Conservation (phyloP, 768 basidiomycete genomes). For the Trametes sanguinea region DNA sequence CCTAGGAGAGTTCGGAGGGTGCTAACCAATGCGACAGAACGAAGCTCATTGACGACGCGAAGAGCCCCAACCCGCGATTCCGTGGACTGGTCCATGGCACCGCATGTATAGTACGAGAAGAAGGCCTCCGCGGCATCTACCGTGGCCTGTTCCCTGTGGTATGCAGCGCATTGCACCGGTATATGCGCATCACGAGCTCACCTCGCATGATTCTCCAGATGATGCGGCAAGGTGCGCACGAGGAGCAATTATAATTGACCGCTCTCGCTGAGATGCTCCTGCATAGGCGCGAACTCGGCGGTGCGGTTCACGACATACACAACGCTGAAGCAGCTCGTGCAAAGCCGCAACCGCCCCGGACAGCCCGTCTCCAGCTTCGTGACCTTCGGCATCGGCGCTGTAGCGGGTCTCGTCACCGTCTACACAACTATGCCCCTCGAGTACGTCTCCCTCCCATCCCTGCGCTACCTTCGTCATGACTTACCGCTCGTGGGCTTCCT, state of each 20-base stretch:
- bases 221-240: slow-evolving; percentile 79
- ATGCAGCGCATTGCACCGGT: slow-evolving; percentile 36
- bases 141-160: slow-evolving; percentile 94
- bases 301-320: slow-evolving; percentile 95
- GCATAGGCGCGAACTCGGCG: slow-evolving; percentile 78
- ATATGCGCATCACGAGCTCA: not conserved
- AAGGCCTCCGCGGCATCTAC: slow-evolving; percentile 85
- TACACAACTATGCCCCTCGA: slow-evolving; percentile 88
- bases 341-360: slow-evolving; percentile 79
- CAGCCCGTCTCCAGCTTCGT: slow-evolving; percentile 82
- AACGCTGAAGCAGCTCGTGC: slow-evolving; percentile 91
- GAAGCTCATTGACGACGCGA: slow-evolving; percentile 94
- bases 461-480: not conserved
- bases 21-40: slow-evolving; percentile 55
- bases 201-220: slow-evolving; percentile 51
- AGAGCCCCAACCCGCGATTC: slow-evolving; percentile 81
- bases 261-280: not conserved
- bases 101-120: slow-evolving; percentile 72
- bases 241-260: not conserved
- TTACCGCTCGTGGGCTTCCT: not conserved
- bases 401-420: slow-evolving; percentile 94
- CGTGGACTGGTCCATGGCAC: slow-evolving; percentile 89
- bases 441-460: slow-evolving; percentile 40
- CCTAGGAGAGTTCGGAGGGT: no score
- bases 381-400: slow-evolving; percentile 92